A percentile compares a stretch with the other conserved stretches of the same genome.
phyloP scores from a whole-genome alignment of 305 asterid species.

The Solanum hybrid region DNA sequence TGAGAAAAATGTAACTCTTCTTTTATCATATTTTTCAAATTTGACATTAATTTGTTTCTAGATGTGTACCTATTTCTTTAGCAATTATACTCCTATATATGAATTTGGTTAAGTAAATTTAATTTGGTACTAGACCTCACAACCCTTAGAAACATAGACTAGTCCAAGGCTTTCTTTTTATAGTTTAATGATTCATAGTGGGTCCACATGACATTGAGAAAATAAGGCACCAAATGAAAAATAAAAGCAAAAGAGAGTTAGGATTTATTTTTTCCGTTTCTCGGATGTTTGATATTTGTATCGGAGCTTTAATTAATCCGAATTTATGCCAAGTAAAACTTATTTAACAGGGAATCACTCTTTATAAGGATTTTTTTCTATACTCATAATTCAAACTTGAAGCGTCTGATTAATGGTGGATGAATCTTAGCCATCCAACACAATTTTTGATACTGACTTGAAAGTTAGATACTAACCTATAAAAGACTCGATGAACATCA shows the following conservation, averaged over 20 bases:
- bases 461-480: neutral
- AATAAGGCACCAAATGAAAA: neutral
- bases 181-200: neutral
- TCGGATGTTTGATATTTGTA: neutral
- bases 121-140: neutral
- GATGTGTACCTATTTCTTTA: neutral
- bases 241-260: neutral
- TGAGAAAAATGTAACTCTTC: neutral
- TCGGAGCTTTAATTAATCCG: fast-evolving
- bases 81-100: neutral
- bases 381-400: neutral
- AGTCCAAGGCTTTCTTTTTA: neutral
- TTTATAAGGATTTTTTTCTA: neutral
- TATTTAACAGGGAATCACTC: neutral
- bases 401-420: neutral
- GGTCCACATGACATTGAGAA: neutral
- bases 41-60: neutral
- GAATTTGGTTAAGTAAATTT: neutral
- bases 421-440: neutral
- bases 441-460: too few relatives aligned
- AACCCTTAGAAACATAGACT: neutral
- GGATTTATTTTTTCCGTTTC: fast-evolving
- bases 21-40: neutral
- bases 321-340: neutral
- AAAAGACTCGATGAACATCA: neutral